Base-by-base conservation (phyloP, 352 stramenopile genomes). In the Pythium sp. region DNA sequence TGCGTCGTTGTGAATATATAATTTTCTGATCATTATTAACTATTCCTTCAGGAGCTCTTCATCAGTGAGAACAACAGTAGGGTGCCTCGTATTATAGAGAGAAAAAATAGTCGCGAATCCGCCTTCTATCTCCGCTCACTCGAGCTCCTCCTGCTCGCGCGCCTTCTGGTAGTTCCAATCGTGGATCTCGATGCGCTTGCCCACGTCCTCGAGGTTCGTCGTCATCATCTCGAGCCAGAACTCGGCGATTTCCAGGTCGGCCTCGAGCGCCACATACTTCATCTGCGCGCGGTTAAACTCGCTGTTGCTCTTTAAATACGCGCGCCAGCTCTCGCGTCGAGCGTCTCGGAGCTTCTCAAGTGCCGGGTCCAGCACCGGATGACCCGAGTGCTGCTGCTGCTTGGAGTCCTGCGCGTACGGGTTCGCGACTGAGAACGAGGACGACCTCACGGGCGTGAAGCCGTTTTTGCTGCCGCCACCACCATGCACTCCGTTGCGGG, bases 161-260 rank as follows among this genome's bases (percentile, higher is more conserved):
- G 85, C 79, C 65, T 86, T 87, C 63, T 90, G 82, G 30, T 90
- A 89, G 62, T 89, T 87, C 86, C 86, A 94, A 61, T 94, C 86
- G 55, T 92, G 85, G 9, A 86, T 65, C 57, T 94, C 85, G 20
- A 91, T 94, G 65, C 86, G 81, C 51, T 85, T 82, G 32, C 86
- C 86, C 20, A 92, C 86, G 62, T 92, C 84, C 41, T 88, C 82
- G 26, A 92, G 72, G 43, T 80, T 87, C 62, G 87, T 87, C 14
- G 81, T 81, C 30, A 83, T 68, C 38, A 86, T 72, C 20, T 76
- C 68, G 14, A 94, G 69, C 84, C 84, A 94, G 56, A 82, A 87
- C 64, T 94, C 86, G 30, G 86, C 81, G 26, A 92, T 68, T 34
- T 68, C 65, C 12, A 94, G 64, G 24, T 92, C 82, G 1, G 80